Evolutionary conservation across 1,139 yeast genomes (phyloP), one percentile per base, ranked within the genome.

Genomic region (Kurtzmaniella quercitrusa): DNA sequence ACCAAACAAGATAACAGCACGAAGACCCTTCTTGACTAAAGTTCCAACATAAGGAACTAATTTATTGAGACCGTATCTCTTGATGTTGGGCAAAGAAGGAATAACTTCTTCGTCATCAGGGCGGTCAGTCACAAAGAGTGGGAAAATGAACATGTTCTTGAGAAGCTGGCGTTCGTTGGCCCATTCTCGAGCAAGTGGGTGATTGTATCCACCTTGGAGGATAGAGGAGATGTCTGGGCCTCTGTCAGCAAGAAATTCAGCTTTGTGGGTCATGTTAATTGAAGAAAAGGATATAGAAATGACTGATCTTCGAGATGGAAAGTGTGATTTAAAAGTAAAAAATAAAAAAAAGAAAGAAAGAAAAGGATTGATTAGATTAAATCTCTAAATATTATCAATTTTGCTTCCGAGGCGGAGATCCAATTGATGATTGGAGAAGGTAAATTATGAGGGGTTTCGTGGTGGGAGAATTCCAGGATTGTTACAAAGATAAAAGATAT

Each of bases 131-230:
- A 93, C 75, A 61, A 93, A 93, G 36, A 93, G 73, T 16, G 99
- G 99, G 68, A 86, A 91, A 47, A 94, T 89, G 59, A 93, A 84
- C 95, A 89, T 87, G 58, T 78, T 78, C 65, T 93, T 94, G 36
- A 85, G 75, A 46, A 93, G 74, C 59, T 83, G 94, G 54, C 91
- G 78, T 56, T 84, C 89, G 51, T 76, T 78, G 63, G 93, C 98
- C 98, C 98, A 93, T 61, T 79, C 84, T 53, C 98, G 78, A 17
- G 91, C 61, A 45, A 93, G 71, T 1, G 96, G 95, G 57, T 91
- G 96, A 64, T 86, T 85, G 68, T 91, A 93, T 3, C 98, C 97
- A 46, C 98, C 96, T 50, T 93, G 93, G 41, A 93, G 74, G 38
- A 93, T 71, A 5, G 95, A 85, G n/a, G 89, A 75, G 48, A 87